Evolutionary conservation across 2,329 filamentous ascomycete species (phyloP).

Genomic region (Bipolaris victoriae): DNA sequence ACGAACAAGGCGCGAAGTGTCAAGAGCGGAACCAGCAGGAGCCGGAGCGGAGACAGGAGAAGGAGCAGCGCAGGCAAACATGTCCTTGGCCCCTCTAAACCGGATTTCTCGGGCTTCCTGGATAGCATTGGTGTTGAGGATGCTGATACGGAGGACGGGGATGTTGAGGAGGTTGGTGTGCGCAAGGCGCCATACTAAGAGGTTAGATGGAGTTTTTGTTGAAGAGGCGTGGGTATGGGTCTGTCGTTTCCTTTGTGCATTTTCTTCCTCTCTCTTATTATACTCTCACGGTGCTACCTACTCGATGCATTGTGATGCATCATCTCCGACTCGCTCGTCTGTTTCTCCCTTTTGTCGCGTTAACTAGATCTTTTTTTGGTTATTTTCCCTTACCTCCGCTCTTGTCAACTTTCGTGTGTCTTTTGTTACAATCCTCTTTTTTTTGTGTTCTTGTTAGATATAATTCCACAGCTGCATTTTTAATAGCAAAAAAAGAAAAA

Average conservation of each 20-base stretch:
- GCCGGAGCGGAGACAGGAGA: conserved; percentile 27
- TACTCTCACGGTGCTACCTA: background rate
- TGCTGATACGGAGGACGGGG: conserved; percentile 16
- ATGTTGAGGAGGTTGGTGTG: conserved; percentile 17
- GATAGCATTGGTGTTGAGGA: conserved; percentile 43
- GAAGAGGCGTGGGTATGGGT: background rate
- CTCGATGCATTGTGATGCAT: too few relatives aligned
- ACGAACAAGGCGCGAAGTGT: conserved; percentile 35
- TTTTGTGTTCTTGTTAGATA: too few relatives aligned
- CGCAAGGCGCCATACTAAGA: conserved; percentile 38
- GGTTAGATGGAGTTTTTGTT: background rate
- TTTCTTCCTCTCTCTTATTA: background rate
- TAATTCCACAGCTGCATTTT: too few relatives aligned
- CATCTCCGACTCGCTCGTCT: too few relatives aligned
- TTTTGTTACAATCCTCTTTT: too few relatives aligned
- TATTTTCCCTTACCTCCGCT: too few relatives aligned
- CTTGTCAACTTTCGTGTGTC: too few relatives aligned
- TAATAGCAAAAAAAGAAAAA: too few relatives aligned
- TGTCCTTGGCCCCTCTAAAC: conserved; percentile 16
- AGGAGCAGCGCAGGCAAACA: conserved; percentile 17
- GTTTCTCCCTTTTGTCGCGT: too few relatives aligned
- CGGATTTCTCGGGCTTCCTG: conserved; percentile 44
- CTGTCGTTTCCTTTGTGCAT: background rate
- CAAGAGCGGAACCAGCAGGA: conserved; percentile 30
- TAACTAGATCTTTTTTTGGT: too few relatives aligned